Evolutionary conservation across 352 stramenopile genomes (phyloP), one percentile per base, ranked within the genome.

Genomic region (Globisporangium abappressorium): DNA sequence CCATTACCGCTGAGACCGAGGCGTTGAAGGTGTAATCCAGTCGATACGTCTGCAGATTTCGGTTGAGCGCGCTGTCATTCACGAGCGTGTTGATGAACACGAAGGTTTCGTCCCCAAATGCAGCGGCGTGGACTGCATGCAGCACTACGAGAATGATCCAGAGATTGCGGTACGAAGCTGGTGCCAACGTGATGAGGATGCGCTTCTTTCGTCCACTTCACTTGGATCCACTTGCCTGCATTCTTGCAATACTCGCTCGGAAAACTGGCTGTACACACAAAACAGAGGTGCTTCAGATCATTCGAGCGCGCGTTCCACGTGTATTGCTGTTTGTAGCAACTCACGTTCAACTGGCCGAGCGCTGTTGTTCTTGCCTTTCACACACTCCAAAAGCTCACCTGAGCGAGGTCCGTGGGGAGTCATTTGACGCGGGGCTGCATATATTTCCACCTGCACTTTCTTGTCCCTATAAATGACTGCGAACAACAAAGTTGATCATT

Each of bases 111-210:
- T 53, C 22, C 15, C 57, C 57, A n/a, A 47, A 63, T 22, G 57
- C 57, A 34, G 51, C 22, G 26, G 34, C 11, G 22, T 53, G 36
- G 14, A 63, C 3, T 24, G n/a, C 57, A 28, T 63, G 57, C 57
- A 63, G 24, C 22, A 41, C 57, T 4, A 63, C 7, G n/a, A 63
- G 36, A 7, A 36, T 9, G 22, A 63, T 49, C 36, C 57, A 63
- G 26, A 65, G 60, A 11, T 43, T 26, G 28, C 54, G 28, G 33
- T 43, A 43, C 54, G 54, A 24, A 15, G 7, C 15, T n/a, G 33
- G 28, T 9, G 9, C 18, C 54, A 43, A 33, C 11, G 54, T 26
- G 5, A 59, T 20, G 28, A 59, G 15, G 28, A 59, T 59, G 7
- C 28, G 54, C 28, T 9, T 11, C 6, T 24, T 33, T 28, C 18